These are phyloP conservation scores for Zygotorulaspora danielsina DNA, from an alignment of 805 yeast genomes.

Conservation along the genomic window DNA sequence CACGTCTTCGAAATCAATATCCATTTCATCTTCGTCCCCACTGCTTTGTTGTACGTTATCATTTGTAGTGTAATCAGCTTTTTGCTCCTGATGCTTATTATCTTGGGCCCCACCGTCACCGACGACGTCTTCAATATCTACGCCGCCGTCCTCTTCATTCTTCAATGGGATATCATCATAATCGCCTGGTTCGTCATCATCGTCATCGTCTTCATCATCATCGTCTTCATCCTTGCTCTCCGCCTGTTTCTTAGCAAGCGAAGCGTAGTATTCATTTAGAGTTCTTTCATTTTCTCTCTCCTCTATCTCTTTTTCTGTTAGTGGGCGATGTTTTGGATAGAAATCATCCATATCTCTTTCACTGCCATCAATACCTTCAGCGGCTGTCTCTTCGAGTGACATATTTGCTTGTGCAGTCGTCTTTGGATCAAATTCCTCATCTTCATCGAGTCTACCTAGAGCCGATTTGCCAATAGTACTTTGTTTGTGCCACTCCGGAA, in stretches of 20 bases:
- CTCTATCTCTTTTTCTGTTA: conserved; percentile 41
- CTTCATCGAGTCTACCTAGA: conserved; percentile 52
- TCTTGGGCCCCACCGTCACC: conserved; percentile 11
- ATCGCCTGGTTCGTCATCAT: conserved; percentile 41
- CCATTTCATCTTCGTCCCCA: conserved; percentile 33
- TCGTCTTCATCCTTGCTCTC: conserved; percentile 54
- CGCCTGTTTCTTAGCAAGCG: conserved; percentile 65
- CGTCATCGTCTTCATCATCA: conserved; percentile 46
- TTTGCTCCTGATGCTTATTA: not conserved
- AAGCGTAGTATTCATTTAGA: conserved; percentile 68
- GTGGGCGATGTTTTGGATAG: conserved; percentile 21
- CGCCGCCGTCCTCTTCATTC: conserved; percentile 23
- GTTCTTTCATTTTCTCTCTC: conserved; percentile 71
- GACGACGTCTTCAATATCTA: conserved; percentile 26
- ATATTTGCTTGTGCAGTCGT: conserved; percentile 23
- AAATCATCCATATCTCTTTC: conserved; percentile 18
- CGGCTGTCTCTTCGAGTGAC: conserved; percentile 17
- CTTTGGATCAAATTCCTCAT: conserved; percentile 40
- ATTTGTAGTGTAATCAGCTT: not conserved
- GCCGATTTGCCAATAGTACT: conserved; percentile 77
- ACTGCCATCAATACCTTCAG: conserved; percentile 7
- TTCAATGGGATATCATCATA: conserved; percentile 29
- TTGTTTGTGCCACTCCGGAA: conserved; percentile 94
- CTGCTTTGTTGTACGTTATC: conserved; percentile 4
- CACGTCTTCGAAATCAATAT: conserved; percentile 37